Conservation (phyloP, 306 rosid genomes). For the Benincasa hispida region DNA sequence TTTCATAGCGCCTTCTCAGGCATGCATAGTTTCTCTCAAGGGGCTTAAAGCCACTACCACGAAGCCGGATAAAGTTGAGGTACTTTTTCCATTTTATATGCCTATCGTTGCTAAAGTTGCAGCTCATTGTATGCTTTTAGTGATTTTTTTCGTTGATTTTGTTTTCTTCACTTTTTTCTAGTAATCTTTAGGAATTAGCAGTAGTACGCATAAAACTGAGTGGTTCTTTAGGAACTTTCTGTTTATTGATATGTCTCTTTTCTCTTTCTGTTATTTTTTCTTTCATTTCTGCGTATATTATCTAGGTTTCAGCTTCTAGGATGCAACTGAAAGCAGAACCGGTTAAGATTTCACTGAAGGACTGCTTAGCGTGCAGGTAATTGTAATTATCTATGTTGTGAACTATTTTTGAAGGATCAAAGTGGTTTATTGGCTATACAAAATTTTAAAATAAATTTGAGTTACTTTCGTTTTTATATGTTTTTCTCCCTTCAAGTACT, state of each 20-base stretch:
- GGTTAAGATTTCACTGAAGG: conserved; percentile 87
- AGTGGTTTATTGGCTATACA: not conserved
- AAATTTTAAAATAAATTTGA: not conserved
- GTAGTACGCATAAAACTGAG: not conserved
- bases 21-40: conserved; percentile 83
- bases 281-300: not conserved
- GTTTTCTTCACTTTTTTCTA: not conserved
- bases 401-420: not conserved
- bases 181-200: not conserved
- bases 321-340: conserved; percentile 58
- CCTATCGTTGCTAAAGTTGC: not conserved
- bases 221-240: not conserved
- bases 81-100: not conserved
- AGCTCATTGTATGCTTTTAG: not conserved
- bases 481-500: not conserved
- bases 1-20: conserved; percentile 84
- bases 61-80: conserved; percentile 50
- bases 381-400: not conserved
- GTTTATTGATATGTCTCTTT: not conserved
- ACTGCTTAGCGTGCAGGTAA: conserved; percentile 97
- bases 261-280: not conserved
- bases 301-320: conserved; percentile 46
- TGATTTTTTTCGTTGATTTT: not conserved
- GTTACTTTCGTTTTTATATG: not conserved
- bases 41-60: conserved; percentile 39